A percentile compares a stretch with the other conserved stretches of the same genome.
Conservation (phyloP, 2,329 filamentous ascomycete species). For the Aspergillus flavus region DNA sequence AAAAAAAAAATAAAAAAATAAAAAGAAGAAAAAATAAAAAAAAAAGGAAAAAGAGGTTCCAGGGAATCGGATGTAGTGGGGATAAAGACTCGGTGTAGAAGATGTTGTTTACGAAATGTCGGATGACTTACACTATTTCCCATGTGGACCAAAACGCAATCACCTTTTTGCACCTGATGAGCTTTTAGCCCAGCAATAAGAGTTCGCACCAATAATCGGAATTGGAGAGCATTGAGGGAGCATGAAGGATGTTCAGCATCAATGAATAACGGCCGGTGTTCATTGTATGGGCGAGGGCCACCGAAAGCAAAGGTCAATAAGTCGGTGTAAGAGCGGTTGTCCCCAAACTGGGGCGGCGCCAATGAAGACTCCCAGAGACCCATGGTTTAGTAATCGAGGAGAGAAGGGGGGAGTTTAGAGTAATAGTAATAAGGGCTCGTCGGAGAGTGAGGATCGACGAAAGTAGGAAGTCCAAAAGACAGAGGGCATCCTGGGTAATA, state of each 20-base stretch:
- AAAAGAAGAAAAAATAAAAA: conserved; percentile 8
- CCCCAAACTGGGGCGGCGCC: conserved; percentile 18
- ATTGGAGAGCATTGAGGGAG: conserved; percentile 39
- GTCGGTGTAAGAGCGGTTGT: conserved; percentile 36
- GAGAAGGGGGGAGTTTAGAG: background rate
- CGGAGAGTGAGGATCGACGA: background rate
- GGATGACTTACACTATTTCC: conserved; percentile 42
- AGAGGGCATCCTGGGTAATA: conserved; percentile 14
- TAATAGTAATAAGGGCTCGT: background rate
- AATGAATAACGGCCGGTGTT: conserved; percentile 44
- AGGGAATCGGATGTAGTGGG: conserved; percentile 1
- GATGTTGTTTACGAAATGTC: background rate
- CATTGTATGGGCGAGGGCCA: conserved; percentile 37
- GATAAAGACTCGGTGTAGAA: conserved; percentile 13
- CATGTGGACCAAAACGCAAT: conserved; percentile 47
- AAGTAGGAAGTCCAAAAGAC: background rate
- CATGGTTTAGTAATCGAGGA: conserved; percentile 19
- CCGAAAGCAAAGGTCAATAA: conserved; percentile 47
- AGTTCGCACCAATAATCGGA: conserved; percentile 38
- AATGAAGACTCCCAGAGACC: conserved; percentile 29
- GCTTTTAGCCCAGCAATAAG: conserved; percentile 46
- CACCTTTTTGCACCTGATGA: conserved; percentile 41
- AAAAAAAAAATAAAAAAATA: conserved; percentile 8
- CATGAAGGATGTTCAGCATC: conserved; percentile 44
- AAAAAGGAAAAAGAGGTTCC: background rate